A percentile compares a stretch with the other conserved stretches of the same genome.
Evolutionary conservation across 108 stramenopile species (phyloP).

Genomic region (Skeletonema marinoi): DNA sequence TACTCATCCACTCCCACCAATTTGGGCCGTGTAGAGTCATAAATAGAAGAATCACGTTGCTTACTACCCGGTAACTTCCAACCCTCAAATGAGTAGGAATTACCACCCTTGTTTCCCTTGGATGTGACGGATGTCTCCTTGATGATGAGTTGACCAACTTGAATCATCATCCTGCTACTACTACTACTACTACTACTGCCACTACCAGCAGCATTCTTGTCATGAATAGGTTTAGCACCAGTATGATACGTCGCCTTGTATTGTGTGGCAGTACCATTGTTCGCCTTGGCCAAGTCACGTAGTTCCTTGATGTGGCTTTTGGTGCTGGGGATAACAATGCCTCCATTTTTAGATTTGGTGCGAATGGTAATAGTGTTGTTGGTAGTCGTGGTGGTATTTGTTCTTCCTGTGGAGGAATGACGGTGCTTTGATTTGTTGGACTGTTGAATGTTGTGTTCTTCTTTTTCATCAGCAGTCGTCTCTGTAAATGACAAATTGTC

Average conservation of each 20-base stretch:
- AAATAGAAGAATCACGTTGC: neutral
- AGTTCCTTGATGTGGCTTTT: neutral
- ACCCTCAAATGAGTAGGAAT: neutral
- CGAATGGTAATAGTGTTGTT: neutral
- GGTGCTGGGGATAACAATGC: neutral
- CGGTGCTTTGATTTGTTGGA: neutral
- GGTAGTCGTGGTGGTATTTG: neutral
- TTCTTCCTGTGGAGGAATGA: neutral
- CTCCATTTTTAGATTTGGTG: neutral
- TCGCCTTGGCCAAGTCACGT: neutral
- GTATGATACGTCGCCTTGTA: neutral
- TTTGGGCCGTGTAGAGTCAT: neutral
- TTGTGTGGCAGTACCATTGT: neutral
- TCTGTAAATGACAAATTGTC: neutral
- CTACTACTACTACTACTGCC: neutral
- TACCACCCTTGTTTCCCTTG: neutral
- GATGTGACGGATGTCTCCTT: neutral
- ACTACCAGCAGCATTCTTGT: neutral
- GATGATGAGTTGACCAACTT: neutral
- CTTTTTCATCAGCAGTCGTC: neutral
- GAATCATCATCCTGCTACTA: neutral
- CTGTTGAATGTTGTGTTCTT: neutral
- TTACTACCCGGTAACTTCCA: slow-evolving; percentile 6
- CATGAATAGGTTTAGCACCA: neutral
- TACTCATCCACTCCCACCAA: neutral